Evolutionary conservation across 768 basidiomycete species (phyloP).

Genomic region (Melanogaster broomeanus): DNA sequence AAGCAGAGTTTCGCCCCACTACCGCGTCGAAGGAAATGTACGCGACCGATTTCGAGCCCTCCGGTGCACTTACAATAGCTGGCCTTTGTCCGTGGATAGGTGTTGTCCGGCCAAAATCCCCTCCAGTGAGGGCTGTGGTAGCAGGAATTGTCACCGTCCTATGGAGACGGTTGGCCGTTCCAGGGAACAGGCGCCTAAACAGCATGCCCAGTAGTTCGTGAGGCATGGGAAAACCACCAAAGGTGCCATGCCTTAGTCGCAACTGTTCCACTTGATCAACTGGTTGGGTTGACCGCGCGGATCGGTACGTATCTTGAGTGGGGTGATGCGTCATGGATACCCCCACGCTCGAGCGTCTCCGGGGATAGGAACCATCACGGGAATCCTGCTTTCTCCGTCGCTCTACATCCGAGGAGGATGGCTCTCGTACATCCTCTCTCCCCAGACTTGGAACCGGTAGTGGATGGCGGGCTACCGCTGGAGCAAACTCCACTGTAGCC

Average conservation of each 20-base stretch:
- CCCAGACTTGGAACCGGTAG: constrained; percentile 29
- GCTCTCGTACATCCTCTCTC: constrained; percentile 11
- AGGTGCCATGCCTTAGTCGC: constrained; percentile 44
- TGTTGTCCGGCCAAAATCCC: constrained; percentile 28
- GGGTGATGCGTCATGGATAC: constrained; percentile 16
- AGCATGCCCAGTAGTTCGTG: constrained; percentile 51
- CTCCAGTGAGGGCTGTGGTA: constrained; percentile 54
- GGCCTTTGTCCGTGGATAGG: constrained; percentile 11
- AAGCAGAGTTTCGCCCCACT: constrained; percentile 82
- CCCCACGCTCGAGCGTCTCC: constrained; percentile 12
- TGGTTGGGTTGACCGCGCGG: constrained; percentile 12
- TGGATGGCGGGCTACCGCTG: constrained; percentile 30
- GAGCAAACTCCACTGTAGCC: constrained; percentile 55
- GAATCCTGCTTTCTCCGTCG: constrained; percentile 4
- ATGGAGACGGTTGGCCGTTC: constrained; percentile 54
- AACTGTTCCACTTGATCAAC: constrained; percentile 15
- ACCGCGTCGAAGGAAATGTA: constrained; percentile 87
- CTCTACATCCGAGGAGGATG: constrained; percentile 7
- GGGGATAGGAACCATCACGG: constrained; percentile 12
- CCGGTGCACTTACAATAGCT: constrained; percentile 20
- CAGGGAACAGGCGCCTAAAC: constrained; percentile 63
- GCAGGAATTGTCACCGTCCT: constrained; percentile 77
- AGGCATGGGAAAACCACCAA: constrained; percentile 79
- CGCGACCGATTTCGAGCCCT: constrained; percentile 57
- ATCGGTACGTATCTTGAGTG: constrained; percentile 12